Percentiles rank a stretch among this genome's conserved stretches.
phyloP scores from a whole-genome alignment of 192 early-diverging fungal species.

The Coemansia erecta region DNA sequence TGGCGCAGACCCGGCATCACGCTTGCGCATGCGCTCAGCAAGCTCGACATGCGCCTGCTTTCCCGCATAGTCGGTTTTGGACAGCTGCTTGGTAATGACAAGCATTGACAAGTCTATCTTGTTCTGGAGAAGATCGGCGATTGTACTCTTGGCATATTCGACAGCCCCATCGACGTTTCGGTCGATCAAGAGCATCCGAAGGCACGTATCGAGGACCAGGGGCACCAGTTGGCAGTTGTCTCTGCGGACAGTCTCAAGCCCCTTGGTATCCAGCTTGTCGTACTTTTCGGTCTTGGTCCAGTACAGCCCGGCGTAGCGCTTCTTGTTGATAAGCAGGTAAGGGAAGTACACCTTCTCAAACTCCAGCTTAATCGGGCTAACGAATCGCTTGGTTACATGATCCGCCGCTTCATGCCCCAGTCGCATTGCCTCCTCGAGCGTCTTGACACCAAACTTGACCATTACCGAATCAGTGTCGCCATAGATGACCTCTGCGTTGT shows the following conservation, averaged over 20 bases:
- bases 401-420: conserved; percentile 83
- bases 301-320: conserved; percentile 96
- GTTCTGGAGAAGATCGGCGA: conserved; percentile 92
- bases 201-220: conserved; percentile 87
- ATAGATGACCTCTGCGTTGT: conserved; percentile 91
- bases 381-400: conserved; percentile 81
- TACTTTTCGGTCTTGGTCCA: conserved; percentile 93
- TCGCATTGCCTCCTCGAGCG: conserved; percentile 81
- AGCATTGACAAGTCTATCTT: conserved; percentile 95
- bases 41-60: conserved; percentile 97
- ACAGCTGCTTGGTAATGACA: conserved; percentile 93
- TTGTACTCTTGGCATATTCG: conserved; percentile 82
- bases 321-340: conserved; percentile 97
- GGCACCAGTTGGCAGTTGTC: conserved; percentile 93
- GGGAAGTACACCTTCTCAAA: conserved; percentile 99
- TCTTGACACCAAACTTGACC: conserved; percentile 91
- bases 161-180: conserved; percentile 80
- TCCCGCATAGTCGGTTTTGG: conserved; percentile 90
- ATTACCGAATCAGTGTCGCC: conserved; percentile 99
- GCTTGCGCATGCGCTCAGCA: conserved; percentile 93
- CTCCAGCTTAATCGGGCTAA: conserved; percentile 95
- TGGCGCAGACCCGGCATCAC: conserved; percentile 96
- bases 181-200: conserved; percentile 89
- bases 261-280: conserved; percentile 97
- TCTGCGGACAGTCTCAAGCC: conserved; percentile 96